phyloP scores from a whole-genome alignment of 352 stramenopile species.

The Plasmopara viticola region DNA sequence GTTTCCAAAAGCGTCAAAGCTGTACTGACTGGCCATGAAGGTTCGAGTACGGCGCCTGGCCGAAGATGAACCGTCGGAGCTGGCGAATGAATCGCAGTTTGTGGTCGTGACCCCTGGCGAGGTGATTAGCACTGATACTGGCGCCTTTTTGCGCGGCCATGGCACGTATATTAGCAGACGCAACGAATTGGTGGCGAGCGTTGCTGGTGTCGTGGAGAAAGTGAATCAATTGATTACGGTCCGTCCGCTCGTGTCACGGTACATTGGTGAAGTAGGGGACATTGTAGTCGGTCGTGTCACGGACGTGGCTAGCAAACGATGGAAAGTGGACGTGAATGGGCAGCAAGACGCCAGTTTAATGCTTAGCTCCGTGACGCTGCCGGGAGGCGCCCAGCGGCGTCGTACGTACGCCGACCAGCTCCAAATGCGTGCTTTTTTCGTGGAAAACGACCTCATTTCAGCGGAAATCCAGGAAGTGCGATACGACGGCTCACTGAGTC shows the following conservation, averaged over 20 bases:
- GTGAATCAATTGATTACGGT: conserved; percentile 96
- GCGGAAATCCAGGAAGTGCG: conserved; percentile 84
- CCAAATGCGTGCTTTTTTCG: conserved; percentile 94
- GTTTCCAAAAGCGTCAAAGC: neutral
- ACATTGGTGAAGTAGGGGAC: conserved; percentile 95
- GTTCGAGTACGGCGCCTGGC: conserved; percentile 26
- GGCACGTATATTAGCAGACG: conserved; percentile 90
- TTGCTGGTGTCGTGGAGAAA: conserved; percentile 92
- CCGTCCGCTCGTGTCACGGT: conserved; percentile 85
- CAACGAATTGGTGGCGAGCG: conserved; percentile 87
- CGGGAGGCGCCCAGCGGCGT: conserved; percentile 93
- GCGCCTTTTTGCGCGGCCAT: conserved; percentile 88
- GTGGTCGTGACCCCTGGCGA: conserved; percentile 71
- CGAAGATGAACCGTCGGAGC: conserved; percentile 20
- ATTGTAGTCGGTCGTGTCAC: conserved; percentile 94
- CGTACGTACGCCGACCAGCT: conserved; percentile 95
- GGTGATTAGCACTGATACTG: conserved; percentile 70
- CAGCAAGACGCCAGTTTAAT: conserved; percentile 84
- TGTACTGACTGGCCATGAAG: conserved; percentile 26
- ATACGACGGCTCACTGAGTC: conserved; percentile 89
- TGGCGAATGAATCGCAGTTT: conserved; percentile 34
- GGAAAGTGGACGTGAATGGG: conserved; percentile 92
- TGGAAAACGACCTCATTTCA: conserved; percentile 95
- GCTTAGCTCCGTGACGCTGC: conserved; percentile 93
- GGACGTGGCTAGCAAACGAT: conserved; percentile 90